Evolutionary conservation across 768 basidiomycete genomes (phyloP), one percentile per base, ranked within the genome.

Genomic region (Favolaschia claudopus): DNA sequence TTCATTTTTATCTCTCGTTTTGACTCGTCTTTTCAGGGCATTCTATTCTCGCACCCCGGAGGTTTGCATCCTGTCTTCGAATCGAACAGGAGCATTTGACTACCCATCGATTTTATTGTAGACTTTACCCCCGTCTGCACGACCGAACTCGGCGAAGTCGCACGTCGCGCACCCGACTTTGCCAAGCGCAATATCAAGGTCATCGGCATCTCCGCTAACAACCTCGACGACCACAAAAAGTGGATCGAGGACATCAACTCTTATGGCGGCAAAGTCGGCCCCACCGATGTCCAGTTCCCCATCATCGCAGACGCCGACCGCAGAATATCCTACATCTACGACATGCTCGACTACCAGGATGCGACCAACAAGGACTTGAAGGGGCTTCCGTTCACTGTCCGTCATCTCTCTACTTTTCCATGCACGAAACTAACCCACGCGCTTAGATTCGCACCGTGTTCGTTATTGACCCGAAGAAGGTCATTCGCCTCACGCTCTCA

Each of bases 291-390:
- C 58, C 76, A 88, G 64, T 99, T 94, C 85, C 97, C 97, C 54
- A 99, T 99, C 76, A 99, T 99, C 67, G 97, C 94, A 45, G 97
- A 99, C 72, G 82, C 85, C 22, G 90, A 95, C 70, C 85, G 96
- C 74, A 89, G 84, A 70, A 84, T 98, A 43, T 90, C 94, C 9
- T 86, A 85, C 37, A 77, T 93, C 55, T 96, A 97, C 70, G 96
- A 97, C 72, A 98, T 98, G 96, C 83, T 99, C 55, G 97, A 99
- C 74, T 84, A 91, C 71, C 93, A 95, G 75, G 97, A 99, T 76
- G 85, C 89, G 38, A 96, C 95, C 52, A 99, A 94, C 77, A 82
- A 85, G 33, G 91, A 93, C 72, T 78, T 77, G 33, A 93, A 92
- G 75, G 93, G 95, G 43, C 83, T 98, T 39, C 97, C 97, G 20